Conservation (phyloP, 2,329 filamentous ascomycete genomes). For the Domatiomyces globalis region DNA sequence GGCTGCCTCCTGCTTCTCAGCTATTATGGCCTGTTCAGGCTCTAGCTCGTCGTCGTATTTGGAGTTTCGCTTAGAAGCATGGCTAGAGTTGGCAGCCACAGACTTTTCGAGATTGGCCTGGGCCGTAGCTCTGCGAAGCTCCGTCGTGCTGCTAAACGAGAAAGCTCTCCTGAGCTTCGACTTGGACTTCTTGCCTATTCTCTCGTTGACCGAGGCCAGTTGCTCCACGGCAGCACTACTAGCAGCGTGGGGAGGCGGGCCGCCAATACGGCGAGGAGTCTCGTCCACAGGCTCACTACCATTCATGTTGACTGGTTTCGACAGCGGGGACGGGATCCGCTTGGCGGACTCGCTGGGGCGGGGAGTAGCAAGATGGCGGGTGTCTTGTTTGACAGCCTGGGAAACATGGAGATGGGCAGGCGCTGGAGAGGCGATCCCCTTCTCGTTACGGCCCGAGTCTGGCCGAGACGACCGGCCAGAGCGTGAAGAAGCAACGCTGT, state of each 20-base stretch:
- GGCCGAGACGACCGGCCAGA: constrained; percentile 41
- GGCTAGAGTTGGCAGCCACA: constrained; percentile 32
- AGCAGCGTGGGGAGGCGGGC: background rate
- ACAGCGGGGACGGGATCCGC: constrained; percentile 57
- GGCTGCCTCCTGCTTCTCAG: constrained; percentile 77
- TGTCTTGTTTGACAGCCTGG: constrained; percentile 33
- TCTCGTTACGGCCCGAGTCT: constrained; percentile 40
- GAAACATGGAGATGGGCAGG: background rate
- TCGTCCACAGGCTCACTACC: constrained; percentile 13
- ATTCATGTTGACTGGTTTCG: constrained; percentile 50
- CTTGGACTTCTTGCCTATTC: constrained; percentile 71
- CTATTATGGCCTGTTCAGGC: constrained; percentile 81
- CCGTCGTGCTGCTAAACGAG: constrained; percentile 89
- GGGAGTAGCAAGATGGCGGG: constrained; percentile 34
- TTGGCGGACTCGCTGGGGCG: constrained; percentile 39
- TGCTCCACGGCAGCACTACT: constrained; percentile 66
- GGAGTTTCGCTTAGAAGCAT: constrained; percentile 49
- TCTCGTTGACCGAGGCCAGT: constrained; percentile 73
- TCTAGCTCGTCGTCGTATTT: constrained; percentile 55
- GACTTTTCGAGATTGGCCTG: constrained; percentile 40
- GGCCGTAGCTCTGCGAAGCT: constrained; percentile 62
- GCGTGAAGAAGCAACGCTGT: constrained; percentile 41
- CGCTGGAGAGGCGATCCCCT: background rate
- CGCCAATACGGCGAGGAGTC: background rate
- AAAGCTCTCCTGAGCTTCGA: constrained; percentile 78